phyloP scores from a whole-genome alignment of 2,329 filamentous ascomycete genomes.

The Chaetothyriales sp. region DNA sequence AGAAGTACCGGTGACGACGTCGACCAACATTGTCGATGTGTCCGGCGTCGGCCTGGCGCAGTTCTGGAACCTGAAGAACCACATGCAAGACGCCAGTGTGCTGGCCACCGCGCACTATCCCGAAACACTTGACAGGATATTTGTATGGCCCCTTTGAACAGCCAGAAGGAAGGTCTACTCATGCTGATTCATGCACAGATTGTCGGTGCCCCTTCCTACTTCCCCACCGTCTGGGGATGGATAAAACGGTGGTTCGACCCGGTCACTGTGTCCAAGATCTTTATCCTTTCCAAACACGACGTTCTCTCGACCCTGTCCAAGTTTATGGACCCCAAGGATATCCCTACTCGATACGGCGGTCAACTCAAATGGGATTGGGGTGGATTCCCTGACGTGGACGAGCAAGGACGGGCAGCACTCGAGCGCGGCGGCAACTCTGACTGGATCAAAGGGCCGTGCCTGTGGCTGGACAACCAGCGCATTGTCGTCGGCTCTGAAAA shows the following conservation, averaged over 20 bases:
- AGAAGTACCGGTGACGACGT: slow-evolving; percentile 76
- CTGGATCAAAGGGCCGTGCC: slow-evolving; percentile 15
- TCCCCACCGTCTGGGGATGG: slow-evolving; percentile 75
- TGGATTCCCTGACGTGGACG: slow-evolving; percentile 57
- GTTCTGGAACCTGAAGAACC: slow-evolving; percentile 86
- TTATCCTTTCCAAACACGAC: slow-evolving; percentile 62
- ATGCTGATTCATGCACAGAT: slow-evolving; percentile 34
- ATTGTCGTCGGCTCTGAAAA: slow-evolving; percentile 16
- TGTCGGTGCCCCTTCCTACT: slow-evolving; percentile 77
- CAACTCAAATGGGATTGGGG: slow-evolving; percentile 71
- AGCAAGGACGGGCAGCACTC: slow-evolving; percentile 21
- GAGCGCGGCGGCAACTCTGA: slow-evolving; percentile 16
- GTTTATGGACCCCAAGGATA: slow-evolving; percentile 69
- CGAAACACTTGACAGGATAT: slow-evolving; percentile 76
- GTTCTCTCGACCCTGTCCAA: slow-evolving; percentile 60
- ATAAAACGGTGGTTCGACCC: slow-evolving; percentile 86
- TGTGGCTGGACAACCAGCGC: slow-evolving; percentile 16
- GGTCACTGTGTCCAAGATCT: slow-evolving; percentile 89
- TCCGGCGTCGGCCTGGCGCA: slow-evolving; percentile 74
- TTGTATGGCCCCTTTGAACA: slow-evolving; percentile 29
- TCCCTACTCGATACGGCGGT: slow-evolving; percentile 81
- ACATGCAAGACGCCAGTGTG: slow-evolving; percentile 84
- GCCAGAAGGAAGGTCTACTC: background rate
- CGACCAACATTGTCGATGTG: slow-evolving; percentile 91
- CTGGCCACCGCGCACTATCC: slow-evolving; percentile 89